phyloP scores from a whole-genome alignment of 768 basidiomycete species.

The Pleurotus salmoneostramineus region DNA sequence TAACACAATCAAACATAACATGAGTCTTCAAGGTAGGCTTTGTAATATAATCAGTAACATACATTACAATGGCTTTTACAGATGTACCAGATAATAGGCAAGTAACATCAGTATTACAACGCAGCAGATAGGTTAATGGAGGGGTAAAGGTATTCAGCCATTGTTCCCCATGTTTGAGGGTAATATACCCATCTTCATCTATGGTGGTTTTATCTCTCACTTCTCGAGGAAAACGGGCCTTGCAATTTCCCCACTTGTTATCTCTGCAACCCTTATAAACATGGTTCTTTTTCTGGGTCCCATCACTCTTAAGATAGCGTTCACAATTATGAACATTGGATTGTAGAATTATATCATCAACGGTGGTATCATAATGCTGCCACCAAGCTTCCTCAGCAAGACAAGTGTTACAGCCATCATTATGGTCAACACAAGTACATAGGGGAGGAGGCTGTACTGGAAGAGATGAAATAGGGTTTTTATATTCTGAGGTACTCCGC shows the following conservation, averaged over 20 bases:
- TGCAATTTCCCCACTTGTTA: conserved; percentile 25
- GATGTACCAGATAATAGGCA: conserved; percentile 29
- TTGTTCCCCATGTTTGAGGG: background rate
- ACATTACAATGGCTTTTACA: conserved; percentile 15
- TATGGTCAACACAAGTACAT: too few species aligned
- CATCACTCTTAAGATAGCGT: background rate
- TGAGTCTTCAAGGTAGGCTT: conserved; percentile 31
- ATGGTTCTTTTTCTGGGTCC: background rate
- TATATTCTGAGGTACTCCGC: background rate
- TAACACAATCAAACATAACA: conserved; percentile 28
- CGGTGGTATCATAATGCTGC: background rate
- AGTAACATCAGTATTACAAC: conserved; percentile 32
- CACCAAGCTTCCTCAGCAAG: too few species aligned
- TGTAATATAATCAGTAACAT: conserved; percentile 23
- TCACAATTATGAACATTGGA: conserved; percentile 6
- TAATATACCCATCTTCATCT: too few species aligned
- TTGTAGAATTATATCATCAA: background rate
- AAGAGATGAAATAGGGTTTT: conserved; percentile 1
- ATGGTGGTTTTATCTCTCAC: too few species aligned
- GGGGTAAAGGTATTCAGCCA: conserved; percentile 7
- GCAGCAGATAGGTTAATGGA: conserved; percentile 11
- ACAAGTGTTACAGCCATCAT: too few species aligned
- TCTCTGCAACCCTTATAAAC: conserved; percentile 18
- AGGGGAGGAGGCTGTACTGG: background rate
- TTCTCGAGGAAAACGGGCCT: conserved; percentile 28